These are phyloP conservation scores for Mycocentrospora acerina DNA, from an alignment of 2,329 filamentous ascomycete species.

Conservation along the genomic window DNA sequence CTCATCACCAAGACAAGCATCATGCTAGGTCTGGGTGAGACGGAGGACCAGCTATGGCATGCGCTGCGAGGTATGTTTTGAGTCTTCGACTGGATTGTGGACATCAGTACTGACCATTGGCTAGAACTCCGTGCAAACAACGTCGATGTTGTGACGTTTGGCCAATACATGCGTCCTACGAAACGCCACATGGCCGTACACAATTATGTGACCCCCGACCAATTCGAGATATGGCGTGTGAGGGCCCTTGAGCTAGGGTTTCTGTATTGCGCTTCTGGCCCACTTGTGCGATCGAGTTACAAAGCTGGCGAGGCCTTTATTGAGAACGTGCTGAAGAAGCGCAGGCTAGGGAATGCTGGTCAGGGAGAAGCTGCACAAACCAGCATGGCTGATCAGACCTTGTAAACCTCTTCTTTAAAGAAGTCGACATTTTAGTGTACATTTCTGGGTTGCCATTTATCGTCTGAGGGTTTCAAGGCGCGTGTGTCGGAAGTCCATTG, in stretches of 20 bases:
- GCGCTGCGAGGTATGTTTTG: slow-evolving; percentile 64
- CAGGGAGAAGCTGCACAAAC: slow-evolving; percentile 12
- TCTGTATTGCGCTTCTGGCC: slow-evolving; percentile 92
- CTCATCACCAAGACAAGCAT: slow-evolving; percentile 98
- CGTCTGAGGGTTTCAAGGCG: too few relatives aligned
- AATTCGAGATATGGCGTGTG: slow-evolving; percentile 89
- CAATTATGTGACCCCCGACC: slow-evolving; percentile 87
- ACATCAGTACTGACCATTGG: slow-evolving; percentile 6
- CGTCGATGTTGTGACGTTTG: slow-evolving; percentile 96
- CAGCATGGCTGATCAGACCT: slow-evolving; percentile 2
- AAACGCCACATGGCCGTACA: slow-evolving; percentile 97
- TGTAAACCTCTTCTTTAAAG: too few relatives aligned
- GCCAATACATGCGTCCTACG: slow-evolving; percentile 99
- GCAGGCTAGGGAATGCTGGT: slow-evolving; percentile 17
- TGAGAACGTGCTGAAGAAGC: slow-evolving; percentile 92
- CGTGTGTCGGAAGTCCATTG: too few relatives aligned
- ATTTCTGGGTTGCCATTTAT: too few relatives aligned
- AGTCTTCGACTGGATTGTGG: neutral
- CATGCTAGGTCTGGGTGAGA: slow-evolving; percentile 94
- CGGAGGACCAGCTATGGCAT: slow-evolving; percentile 79
- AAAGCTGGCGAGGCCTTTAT: slow-evolving; percentile 99
- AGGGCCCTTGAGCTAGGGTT: slow-evolving; percentile 93
- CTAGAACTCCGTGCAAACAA: slow-evolving; percentile 73
- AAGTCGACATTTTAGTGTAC: too few relatives aligned
- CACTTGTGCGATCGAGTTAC: slow-evolving; percentile 90